A percentile compares a stretch with the other conserved stretches of the same genome.
Conservation (phyloP, 164 flowering plant species). For the Aristolochia californica region DNA sequence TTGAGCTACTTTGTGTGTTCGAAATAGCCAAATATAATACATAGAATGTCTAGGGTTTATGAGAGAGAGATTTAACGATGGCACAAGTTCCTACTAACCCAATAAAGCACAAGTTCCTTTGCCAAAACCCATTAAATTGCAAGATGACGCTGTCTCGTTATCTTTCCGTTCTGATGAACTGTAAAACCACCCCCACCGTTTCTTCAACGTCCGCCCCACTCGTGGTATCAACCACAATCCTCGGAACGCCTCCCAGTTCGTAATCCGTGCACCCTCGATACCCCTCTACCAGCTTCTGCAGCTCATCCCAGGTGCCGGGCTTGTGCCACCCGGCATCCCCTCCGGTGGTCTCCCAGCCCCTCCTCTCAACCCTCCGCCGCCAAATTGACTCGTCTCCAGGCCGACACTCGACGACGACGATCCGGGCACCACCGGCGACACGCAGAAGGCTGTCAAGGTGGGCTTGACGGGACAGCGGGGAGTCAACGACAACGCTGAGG, state of each 20-base stretch:
- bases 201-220: constrained; percentile 18
- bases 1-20: no score
- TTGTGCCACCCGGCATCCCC: constrained; percentile 53
- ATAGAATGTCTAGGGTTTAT: no score
- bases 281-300: constrained; percentile 43
- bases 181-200: constrained; percentile 16
- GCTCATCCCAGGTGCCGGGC: constrained; percentile 61
- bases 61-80: no score
- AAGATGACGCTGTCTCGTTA: no score
- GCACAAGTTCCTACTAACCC: no score
- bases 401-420: constrained; percentile 50
- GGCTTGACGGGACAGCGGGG: constrained; percentile 52
- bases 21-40: no score
- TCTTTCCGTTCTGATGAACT: constrained; percentile 8
- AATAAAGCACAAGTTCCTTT: no score
- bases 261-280: constrained; percentile 59
- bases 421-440: constrained; percentile 25
- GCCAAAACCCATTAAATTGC: no score
- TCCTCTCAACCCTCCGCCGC: constrained; percentile 45
- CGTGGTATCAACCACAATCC: constrained; percentile 52
- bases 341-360: constrained; percentile 8
- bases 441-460: constrained; percentile 35
- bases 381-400: constrained; percentile 51
- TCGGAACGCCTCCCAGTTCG: constrained; percentile 49
- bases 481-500: constrained; percentile 56